Base-by-base conservation (phyloP, 805 yeast genomes). In the Metschnikowia amazonensis region DNA sequence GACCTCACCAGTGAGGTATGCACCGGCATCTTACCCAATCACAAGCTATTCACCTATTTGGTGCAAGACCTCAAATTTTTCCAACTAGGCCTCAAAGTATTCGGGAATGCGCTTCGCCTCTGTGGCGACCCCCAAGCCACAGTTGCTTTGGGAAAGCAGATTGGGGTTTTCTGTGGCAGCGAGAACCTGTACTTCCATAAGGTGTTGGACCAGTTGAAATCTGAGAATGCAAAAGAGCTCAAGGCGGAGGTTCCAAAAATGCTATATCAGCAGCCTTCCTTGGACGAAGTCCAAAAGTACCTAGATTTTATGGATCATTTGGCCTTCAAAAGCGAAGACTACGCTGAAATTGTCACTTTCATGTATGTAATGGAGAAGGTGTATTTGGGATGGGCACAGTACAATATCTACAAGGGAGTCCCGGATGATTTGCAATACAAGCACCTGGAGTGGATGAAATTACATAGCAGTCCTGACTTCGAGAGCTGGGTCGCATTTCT, bases 361-460 rank as follows among this genome's bases (percentile, higher is more conserved):
- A 46, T 67, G 34, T 77, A 70, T 60, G 65, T 69, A 17, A 74
- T 76, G 72, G 83, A 78, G 50, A 65, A 67, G 34, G 76, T 75
- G 1, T 79, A 78, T 52, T 63, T 75, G 36, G 72, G 70, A 20
- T 79, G 82, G 83, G 81, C 80, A 1, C 67, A 72, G 27, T 54
- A 64, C 46, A 51, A 58, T 17, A 56, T 63, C 4, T 46, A 52
- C 1, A 55, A 64, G 38, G 44, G 38, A 5, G 38, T 41, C 9
- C 31, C 40, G 4, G 34, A 31, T 6, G 32, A 31, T 21, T 58
- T 77, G 29, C 66, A 65, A 21, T 77, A 73, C 67, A 76, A 73
- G 49, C 61, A 72, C 47, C 67, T 72, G 38, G 79, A 75, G 40
- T 79, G 83, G 82, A 69, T 78, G 34, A 68, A 60, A 36, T 58